phyloP scores from a whole-genome alignment of 2,329 filamentous ascomycete species.

The Thielaviopsis musarum region DNA sequence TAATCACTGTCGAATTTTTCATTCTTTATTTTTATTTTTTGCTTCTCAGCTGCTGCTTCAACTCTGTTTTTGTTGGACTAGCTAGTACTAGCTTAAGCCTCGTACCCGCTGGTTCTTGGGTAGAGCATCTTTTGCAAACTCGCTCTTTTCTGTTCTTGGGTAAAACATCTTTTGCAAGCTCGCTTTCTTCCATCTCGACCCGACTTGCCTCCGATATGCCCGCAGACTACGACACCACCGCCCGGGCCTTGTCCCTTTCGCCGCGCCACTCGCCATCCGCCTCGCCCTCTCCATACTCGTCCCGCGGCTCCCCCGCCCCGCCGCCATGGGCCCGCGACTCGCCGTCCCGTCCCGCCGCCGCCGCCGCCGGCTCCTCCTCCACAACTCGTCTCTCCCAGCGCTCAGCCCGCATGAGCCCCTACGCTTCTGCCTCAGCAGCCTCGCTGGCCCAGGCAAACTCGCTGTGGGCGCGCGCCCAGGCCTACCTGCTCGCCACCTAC shows the following conservation, averaged over 20 bases:
- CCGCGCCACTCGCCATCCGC: slow-evolving; percentile 17
- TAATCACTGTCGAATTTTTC: neutral
- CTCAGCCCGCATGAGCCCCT: slow-evolving; percentile 20
- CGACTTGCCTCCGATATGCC: slow-evolving; percentile 23
- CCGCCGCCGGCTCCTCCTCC: slow-evolving; percentile 10
- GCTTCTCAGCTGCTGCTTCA: neutral
- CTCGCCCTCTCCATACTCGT: slow-evolving; percentile 17
- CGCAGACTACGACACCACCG: slow-evolving; percentile 32
- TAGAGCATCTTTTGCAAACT: neutral
- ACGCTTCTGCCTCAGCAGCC: neutral
- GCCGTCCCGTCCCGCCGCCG: slow-evolving; percentile 6
- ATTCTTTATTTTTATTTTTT: neutral
- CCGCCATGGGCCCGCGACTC: slow-evolving; percentile 20
- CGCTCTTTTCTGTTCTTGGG: neutral
- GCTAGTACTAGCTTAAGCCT: neutral
- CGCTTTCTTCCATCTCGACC: neutral
- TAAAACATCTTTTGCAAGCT: neutral
- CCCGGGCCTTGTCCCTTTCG: slow-evolving; percentile 31
- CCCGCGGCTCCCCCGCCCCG: slow-evolving; percentile 17
- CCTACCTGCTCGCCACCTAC: slow-evolving; percentile 27
- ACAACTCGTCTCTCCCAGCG: slow-evolving; percentile 14
- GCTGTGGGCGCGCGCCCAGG: slow-evolving; percentile 21
- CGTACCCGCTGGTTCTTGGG: no score
- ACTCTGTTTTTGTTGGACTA: neutral
- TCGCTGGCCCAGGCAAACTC: neutral